Percentiles rank a stretch among this genome's conserved stretches.
Conservation (phyloP, 2,329 filamentous ascomycete genomes). For the Cladosporium halotolerans region DNA sequence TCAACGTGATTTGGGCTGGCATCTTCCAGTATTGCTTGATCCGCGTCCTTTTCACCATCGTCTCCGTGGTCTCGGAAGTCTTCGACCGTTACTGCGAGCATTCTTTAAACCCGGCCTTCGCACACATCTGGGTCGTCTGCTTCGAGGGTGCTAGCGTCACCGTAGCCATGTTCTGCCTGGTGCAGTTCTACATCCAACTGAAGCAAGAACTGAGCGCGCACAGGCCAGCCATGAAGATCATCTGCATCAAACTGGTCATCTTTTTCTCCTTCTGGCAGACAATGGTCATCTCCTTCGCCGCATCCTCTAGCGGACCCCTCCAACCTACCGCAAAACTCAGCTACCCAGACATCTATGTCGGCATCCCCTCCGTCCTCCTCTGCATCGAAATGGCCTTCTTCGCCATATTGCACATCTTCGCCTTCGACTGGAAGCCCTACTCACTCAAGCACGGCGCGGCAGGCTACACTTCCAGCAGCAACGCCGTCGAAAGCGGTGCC, state of each 20-base stretch:
- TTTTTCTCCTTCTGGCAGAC: constrained; percentile 88
- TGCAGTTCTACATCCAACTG: constrained; percentile 80
- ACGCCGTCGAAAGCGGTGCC: constrained; percentile 13
- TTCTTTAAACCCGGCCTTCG: constrained; percentile 69
- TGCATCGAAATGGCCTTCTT: constrained; percentile 84
- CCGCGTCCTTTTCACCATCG: constrained; percentile 70
- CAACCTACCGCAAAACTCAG: constrained; percentile 57
- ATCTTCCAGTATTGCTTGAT: constrained; percentile 85
- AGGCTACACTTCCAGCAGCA: constrained; percentile 25
- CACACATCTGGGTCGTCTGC: constrained; percentile 74
- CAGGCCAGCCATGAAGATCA: constrained; percentile 69
- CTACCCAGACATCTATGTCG: constrained; percentile 71
- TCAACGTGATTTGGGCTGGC: constrained; percentile 75
- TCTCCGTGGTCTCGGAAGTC: constrained; percentile 67
- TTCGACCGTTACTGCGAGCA: constrained; percentile 69
- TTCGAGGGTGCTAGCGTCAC: constrained; percentile 68
- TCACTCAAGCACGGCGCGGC: constrained; percentile 29
- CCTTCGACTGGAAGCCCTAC: constrained; percentile 74
- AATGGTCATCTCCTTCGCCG: constrained; percentile 56
- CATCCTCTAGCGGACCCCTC: constrained; percentile 56
- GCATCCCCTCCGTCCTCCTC: constrained; percentile 69
- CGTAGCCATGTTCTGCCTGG: constrained; percentile 81
- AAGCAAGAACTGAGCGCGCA: constrained; percentile 62
- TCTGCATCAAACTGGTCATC: constrained; percentile 84
- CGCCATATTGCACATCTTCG: constrained; percentile 70